phyloP scores from a whole-genome alignment of 768 basidiomycete genomes.

The Boletellus emodensis region DNA sequence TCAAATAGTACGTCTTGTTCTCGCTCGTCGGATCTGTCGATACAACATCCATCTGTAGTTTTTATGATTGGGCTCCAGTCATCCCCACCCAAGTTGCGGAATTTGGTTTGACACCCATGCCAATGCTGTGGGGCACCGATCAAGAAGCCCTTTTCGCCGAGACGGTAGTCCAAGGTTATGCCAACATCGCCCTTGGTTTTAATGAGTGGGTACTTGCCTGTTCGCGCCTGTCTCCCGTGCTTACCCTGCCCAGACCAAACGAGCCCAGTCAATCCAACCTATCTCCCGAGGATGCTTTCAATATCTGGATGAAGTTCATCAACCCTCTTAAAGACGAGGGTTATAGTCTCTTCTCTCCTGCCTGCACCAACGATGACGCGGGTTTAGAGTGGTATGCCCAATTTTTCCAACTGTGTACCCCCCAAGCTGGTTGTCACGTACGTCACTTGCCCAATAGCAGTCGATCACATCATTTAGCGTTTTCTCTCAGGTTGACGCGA shows the following conservation, averaged over 20 bases:
- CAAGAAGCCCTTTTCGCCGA: slow-evolving; percentile 41
- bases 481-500: slow-evolving; percentile 43
- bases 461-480: neutral
- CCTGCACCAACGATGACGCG: slow-evolving; percentile 54
- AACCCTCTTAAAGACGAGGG: slow-evolving; percentile 53
- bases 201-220: slow-evolving; percentile 61
- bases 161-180: slow-evolving; percentile 47
- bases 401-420: slow-evolving; percentile 47
- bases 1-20: slow-evolving; percentile 37
- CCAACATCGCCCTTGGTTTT: slow-evolving; percentile 48
- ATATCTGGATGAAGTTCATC: slow-evolving; percentile 60
- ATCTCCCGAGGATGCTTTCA: slow-evolving; percentile 42
- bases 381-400: slow-evolving; percentile 63
- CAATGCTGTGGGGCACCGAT: slow-evolving; percentile 68
- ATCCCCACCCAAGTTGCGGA: slow-evolving; percentile 32
- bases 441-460: slow-evolving; percentile 21
- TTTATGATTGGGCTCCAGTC: slow-evolving; percentile 65
- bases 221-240: neutral
- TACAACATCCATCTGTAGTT: slow-evolving; percentile 19
- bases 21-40: neutral
- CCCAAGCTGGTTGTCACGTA: slow-evolving; percentile 43
- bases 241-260: slow-evolving; percentile 54
- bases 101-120: slow-evolving; percentile 44
- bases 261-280: slow-evolving; percentile 60
- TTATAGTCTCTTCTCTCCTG: slow-evolving; percentile 60